phyloP scores from a whole-genome alignment of 306 rosid species.

The Prosopis cineraria region DNA sequence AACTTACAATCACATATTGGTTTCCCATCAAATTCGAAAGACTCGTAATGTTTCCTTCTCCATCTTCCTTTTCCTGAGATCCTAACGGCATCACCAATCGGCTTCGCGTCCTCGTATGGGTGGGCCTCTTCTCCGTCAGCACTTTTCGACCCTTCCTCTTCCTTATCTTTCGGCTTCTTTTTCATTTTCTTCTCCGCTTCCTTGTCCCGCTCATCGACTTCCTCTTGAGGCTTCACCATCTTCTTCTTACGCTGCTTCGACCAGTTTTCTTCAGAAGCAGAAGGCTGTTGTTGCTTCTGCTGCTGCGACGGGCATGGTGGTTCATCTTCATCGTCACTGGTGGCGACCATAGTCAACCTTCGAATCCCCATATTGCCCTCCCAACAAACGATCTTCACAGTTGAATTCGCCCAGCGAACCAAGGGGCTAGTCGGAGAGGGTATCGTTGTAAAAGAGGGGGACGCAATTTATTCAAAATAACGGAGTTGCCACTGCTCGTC shows the following conservation, averaged over 20 bases:
- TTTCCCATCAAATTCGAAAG: constrained; percentile 79
- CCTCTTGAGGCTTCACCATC: constrained; percentile 48
- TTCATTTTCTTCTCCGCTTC: neutral
- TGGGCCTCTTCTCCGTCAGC: constrained; percentile 47
- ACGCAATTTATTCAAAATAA: neutral
- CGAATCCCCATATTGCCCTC: constrained; percentile 62
- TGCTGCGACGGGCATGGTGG: constrained; percentile 30
- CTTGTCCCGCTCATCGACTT: constrained; percentile 16
- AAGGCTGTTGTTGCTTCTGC: neutral
- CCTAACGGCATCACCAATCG: constrained; percentile 73
- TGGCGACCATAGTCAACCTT: constrained; percentile 65
- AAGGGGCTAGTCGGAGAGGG: neutral
- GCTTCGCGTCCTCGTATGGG: constrained; percentile 65
- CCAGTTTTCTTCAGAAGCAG: constrained; percentile 29
- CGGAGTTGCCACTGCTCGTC: neutral
- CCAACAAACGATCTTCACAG: neutral
- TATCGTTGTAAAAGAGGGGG: neutral
- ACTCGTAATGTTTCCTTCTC: constrained; percentile 62
- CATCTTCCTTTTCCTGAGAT: constrained; percentile 76
- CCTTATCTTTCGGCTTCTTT: neutral
- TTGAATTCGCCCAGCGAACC: neutral
- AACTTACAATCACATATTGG: constrained; percentile 66
- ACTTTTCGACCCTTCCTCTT: constrained; percentile 24
- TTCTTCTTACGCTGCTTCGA: constrained; percentile 47
- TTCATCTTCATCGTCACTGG: constrained; percentile 83